Percentiles rank a stretch among this genome's conserved stretches.
Evolutionary conservation across 768 basidiomycete genomes (phyloP).

Genomic region (Coprinopsis sp.): DNA sequence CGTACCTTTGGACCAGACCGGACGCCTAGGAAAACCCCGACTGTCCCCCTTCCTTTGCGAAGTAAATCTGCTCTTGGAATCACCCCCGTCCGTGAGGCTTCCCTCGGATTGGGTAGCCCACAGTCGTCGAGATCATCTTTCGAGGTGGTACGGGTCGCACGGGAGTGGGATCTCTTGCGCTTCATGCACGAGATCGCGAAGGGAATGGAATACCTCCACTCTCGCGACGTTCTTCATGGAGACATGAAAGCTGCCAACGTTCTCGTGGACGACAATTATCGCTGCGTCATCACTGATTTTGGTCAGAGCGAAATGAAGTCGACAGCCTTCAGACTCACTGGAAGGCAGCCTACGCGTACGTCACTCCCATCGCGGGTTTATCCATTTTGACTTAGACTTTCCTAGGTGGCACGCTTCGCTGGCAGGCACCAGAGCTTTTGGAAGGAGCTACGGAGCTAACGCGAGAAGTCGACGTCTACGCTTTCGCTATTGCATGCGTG

Average conservation of each 20-base stretch:
- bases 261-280: constrained; percentile 61
- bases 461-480: constrained; percentile 59
- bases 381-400: not conserved
- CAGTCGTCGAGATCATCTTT: too few relatives aligned
- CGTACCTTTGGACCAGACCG: not conserved
- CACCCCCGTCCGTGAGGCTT: not conserved
- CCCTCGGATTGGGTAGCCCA: too few relatives aligned
- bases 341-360: constrained; percentile 43
- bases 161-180: constrained; percentile 45
- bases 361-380: constrained; percentile 10
- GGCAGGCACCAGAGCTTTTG: constrained; percentile 70
- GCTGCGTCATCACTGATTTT: constrained; percentile 78
- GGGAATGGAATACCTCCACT: constrained; percentile 81
- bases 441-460: constrained; percentile 43
- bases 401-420: constrained; percentile 60
- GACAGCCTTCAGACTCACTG: constrained; percentile 61
- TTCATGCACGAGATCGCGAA: constrained; percentile 71
- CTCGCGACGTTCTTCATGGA: constrained; percentile 65
- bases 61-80: not conserved
- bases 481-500: constrained; percentile 61
- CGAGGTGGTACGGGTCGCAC: constrained; percentile 10
- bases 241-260: constrained; percentile 81
- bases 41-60: not conserved
- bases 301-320: constrained; percentile 78
- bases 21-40: not conserved